Conservation (phyloP, 1,284 basidiomycete species). For the Cryptococcus sp. region DNA sequence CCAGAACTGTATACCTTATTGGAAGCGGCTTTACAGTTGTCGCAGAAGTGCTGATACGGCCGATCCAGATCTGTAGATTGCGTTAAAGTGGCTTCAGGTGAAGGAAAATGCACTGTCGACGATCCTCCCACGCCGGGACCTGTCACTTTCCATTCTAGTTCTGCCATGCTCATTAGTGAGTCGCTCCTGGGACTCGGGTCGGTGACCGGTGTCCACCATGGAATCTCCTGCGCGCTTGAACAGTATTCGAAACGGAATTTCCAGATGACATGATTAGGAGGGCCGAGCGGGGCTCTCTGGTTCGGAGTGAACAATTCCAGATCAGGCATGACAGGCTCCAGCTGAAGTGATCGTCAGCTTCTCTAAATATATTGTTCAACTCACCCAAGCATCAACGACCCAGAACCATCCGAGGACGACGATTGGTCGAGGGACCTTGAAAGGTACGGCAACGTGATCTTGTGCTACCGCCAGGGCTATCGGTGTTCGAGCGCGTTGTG, state of each 20-base stretch:
- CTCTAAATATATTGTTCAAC: background rate
- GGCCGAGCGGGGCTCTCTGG: conserved; percentile 8
- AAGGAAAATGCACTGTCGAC: conserved; percentile 12
- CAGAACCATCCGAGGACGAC: conserved; percentile 52
- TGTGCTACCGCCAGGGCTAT: conserved; percentile 41
- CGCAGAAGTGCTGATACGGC: conserved; percentile 13
- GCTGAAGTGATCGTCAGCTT: conserved; percentile 17
- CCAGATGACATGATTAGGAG: conserved; percentile 34
- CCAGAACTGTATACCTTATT: conserved; percentile 24
- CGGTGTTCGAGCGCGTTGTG: conserved; percentile 42
- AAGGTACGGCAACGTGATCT: conserved; percentile 41
- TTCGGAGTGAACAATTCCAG: conserved; percentile 7
- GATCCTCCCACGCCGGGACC: conserved; percentile 19
- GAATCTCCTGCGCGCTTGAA: conserved; percentile 20
- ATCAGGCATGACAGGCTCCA: conserved; percentile 36
- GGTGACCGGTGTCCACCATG: conserved; percentile 39
- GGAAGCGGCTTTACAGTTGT: conserved; percentile 18
- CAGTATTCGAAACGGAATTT: conserved; percentile 50
- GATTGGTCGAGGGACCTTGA: conserved; percentile 38
- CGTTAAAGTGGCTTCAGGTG: background rate
- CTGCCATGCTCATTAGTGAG: background rate
- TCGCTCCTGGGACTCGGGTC: background rate
- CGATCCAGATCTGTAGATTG: background rate
- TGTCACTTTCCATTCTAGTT: conserved; percentile 14
- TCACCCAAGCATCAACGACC: conserved; percentile 49